Evolutionary conservation across 2,329 filamentous ascomycete genomes (phyloP).

Genomic region (Xylariaceae sp.): DNA sequence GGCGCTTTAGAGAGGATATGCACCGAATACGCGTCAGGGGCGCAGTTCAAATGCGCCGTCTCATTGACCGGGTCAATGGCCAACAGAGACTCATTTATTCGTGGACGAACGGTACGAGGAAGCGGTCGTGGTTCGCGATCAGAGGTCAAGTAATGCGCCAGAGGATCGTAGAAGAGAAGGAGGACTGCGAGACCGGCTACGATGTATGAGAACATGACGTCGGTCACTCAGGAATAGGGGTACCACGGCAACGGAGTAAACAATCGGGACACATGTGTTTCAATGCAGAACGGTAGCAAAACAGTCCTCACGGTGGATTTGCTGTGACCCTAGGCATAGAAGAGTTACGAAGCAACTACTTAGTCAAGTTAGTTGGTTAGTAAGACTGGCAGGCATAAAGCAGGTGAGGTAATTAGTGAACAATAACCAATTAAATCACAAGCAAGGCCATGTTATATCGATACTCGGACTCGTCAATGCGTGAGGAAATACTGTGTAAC

Average conservation of each 20-base stretch:
- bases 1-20: conserved; percentile 47
- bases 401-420: not conserved
- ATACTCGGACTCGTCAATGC: not conserved
- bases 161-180: conserved; percentile 42
- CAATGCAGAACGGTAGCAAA: not conserved
- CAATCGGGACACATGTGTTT: not conserved
- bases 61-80: conserved; percentile 41
- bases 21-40: conserved; percentile 40
- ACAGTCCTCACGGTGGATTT: not conserved
- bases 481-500: not conserved
- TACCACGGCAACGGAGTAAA: conserved; percentile 3
- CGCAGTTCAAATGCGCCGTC: conserved; percentile 32
- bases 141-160: conserved; percentile 35
- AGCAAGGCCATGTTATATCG: not conserved
- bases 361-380: not conserved
- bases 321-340: not conserved
- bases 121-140: conserved; percentile 25
- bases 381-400: no score
- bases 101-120: conserved; percentile 39
- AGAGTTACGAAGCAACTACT: not conserved
- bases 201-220: conserved; percentile 42
- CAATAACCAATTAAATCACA: conserved; percentile 13
- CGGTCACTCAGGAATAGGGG: not conserved
- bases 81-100: conserved; percentile 47
- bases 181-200: conserved; percentile 39